Evolutionary conservation across 371 early-diverging fungal species (phyloP).

Genomic region (Amoeboaphelidium protococcarum): DNA sequence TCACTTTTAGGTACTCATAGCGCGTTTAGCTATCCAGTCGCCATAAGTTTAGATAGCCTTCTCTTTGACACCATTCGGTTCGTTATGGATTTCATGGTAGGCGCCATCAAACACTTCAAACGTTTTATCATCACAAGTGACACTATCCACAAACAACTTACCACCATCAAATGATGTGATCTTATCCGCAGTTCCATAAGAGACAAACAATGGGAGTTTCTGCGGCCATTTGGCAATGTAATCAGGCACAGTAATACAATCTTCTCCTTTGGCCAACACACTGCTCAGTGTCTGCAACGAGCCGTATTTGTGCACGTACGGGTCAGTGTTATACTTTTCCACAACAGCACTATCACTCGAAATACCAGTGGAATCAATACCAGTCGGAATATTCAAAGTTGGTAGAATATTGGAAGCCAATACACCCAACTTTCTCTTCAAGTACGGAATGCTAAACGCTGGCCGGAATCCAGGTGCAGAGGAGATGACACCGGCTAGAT

Average conservation of each 20-base stretch:
- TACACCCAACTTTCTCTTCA: background rate
- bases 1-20: slow-evolving; percentile 1
- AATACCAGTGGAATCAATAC: background rate
- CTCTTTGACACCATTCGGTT: slow-evolving; percentile 16
- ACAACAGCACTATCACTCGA: slow-evolving; percentile 14
- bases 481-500: background rate
- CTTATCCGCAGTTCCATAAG: slow-evolving; percentile 7
- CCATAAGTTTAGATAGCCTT: slow-evolving; percentile 19
- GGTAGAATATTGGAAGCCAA: background rate
- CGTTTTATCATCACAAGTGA: background rate
- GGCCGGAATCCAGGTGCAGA: background rate
- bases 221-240: no score
- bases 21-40: slow-evolving; percentile 1
- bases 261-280: no score
- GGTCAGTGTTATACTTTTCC: slow-evolving; percentile 19
- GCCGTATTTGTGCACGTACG: slow-evolving; percentile 20
- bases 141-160: background rate
- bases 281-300: no score
- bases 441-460: background rate
- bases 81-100: slow-evolving; percentile 18
- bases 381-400: background rate
- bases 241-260: no score
- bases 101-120: slow-evolving; percentile 2
- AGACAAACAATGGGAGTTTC: slow-evolving; percentile 14
- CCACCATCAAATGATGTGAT: background rate